Evolutionary conservation across 208 protist species (phyloP), one percentile per base, ranked within the genome.

Genomic region (Novymonas esmeraldas): DNA sequence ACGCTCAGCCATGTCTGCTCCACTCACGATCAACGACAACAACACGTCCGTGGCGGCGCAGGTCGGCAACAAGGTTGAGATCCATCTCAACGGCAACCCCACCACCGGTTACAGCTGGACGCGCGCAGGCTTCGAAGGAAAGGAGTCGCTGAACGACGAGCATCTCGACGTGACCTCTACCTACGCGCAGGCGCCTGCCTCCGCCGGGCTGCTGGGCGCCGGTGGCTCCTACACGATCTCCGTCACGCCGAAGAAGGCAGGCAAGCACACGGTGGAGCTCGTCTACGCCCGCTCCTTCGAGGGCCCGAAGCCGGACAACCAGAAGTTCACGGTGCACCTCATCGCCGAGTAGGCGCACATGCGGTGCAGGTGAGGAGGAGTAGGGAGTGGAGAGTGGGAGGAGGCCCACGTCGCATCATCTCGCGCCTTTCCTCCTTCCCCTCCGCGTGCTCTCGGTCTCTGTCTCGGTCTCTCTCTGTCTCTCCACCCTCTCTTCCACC

Each of bases 31-130:
- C 13, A 55, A 73, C n/a, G 63, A 81, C 52, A 71, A 81, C 63
- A 49, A 65, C 54, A 71, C 61, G 45, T 38, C 31, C 1, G 38
- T 92, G 44, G 0, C 1, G 0, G 69, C 64, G 26, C 18, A 49
- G 16, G 54, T 85, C 20, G 78, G 73, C 31, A 48, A 71, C 3
- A n/a, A 39, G 0, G 22, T 89, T 16, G 26, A 61, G 9, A 79
- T 92, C 22, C 7, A 54, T 26, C 79, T 95, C 33, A 3, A 31
- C 7, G 75, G 81, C 28, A 95, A 92, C 75, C 89, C 89, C 54
- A 89, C 75, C 6, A 92, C 85, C 2, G 89, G 89, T 42, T 92
- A 79, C 82, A 55, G 9, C 20, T 94, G 89, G 89, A 64, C 72
- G 4, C 78, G 78, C 10, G 64, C 51, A 13, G 74, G 73, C 26